A percentile compares a stretch with the other conserved stretches of the same genome.
Evolutionary conservation across 73 alveolate genomes (phyloP).

Genomic region (Paraurostyla sp.): DNA sequence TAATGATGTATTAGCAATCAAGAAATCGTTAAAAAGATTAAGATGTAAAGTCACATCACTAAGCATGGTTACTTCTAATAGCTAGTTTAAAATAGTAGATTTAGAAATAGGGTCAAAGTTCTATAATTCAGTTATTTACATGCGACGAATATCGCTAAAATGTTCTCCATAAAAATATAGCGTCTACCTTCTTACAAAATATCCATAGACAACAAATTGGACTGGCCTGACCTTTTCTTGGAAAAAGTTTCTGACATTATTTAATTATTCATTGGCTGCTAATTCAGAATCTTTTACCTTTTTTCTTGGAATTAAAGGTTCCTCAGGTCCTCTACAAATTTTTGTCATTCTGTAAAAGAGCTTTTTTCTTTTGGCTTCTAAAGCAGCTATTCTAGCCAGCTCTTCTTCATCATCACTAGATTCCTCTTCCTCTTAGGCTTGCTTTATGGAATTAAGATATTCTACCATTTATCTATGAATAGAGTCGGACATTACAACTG

Average conservation of each 20-base stretch:
- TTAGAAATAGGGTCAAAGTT: slow-evolving; percentile 3
- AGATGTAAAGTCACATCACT: slow-evolving; percentile 3
- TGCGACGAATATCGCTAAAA: slow-evolving; percentile 4
- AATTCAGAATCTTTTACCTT: neutral
- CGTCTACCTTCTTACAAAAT: too few relatives aligned
- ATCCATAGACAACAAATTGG: too few relatives aligned
- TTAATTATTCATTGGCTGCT: neutral
- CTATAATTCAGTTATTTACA: neutral
- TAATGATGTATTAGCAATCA: slow-evolving; percentile 32
- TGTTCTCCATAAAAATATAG: too few relatives aligned
- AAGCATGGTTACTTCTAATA: neutral
- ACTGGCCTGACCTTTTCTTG: too few relatives aligned
- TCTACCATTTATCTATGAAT: neutral
- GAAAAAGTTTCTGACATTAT: too few relatives aligned
- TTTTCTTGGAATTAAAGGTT: neutral
- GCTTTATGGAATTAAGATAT: slow-evolving; percentile 1
- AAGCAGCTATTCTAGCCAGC: neutral
- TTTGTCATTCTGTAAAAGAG: slow-evolving; percentile 25
- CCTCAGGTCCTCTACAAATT: slow-evolving; percentile 18
- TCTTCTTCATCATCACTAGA: slow-evolving; percentile 52
- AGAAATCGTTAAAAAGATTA: slow-evolving; percentile 16
- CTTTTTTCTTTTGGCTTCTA: neutral
- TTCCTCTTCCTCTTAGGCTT: slow-evolving; percentile 16
- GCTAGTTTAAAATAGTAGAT: neutral
- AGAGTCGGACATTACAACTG: neutral